Evolutionary conservation across 1,139 yeast species (phyloP).

Genomic region (Diutina rugosa): DNA sequence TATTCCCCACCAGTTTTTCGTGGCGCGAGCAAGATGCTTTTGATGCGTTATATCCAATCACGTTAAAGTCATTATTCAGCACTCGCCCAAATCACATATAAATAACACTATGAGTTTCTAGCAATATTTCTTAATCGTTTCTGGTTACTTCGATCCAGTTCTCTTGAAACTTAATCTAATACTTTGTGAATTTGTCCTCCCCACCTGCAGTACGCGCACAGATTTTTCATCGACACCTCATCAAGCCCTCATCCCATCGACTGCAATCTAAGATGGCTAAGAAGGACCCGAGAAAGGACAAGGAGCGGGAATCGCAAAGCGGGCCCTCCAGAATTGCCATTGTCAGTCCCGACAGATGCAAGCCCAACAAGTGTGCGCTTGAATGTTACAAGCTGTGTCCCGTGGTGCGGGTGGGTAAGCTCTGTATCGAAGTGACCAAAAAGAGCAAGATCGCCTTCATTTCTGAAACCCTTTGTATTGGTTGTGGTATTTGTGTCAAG

Average conservation of each 20-base stretch:
- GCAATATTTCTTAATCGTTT: not conserved
- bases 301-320: not conserved
- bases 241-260: not conserved
- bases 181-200: not conserved
- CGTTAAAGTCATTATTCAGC: not conserved
- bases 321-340: constrained; percentile 18
- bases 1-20: not conserved
- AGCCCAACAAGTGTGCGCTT: constrained; percentile 96
- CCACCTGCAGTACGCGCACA: not conserved
- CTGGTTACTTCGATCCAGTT: not conserved
- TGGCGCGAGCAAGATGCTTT: not conserved
- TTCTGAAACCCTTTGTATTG: constrained; percentile 92
- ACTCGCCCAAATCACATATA: not conserved
- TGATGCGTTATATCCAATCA: not conserved
- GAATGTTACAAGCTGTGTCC: constrained; percentile 97
- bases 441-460: constrained; percentile 86
- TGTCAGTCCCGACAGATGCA: constrained; percentile 86
- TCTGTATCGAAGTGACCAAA: constrained; percentile 93
- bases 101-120: not conserved
- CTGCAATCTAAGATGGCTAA: not conserved
- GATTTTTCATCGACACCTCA: not conserved
- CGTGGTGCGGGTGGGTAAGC: constrained; percentile 92
- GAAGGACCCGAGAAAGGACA: not conserved
- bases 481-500: constrained; percentile 98
- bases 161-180: not conserved